Conservation (phyloP, 345 rosid species). For the Boechera divaricarpa region DNA sequence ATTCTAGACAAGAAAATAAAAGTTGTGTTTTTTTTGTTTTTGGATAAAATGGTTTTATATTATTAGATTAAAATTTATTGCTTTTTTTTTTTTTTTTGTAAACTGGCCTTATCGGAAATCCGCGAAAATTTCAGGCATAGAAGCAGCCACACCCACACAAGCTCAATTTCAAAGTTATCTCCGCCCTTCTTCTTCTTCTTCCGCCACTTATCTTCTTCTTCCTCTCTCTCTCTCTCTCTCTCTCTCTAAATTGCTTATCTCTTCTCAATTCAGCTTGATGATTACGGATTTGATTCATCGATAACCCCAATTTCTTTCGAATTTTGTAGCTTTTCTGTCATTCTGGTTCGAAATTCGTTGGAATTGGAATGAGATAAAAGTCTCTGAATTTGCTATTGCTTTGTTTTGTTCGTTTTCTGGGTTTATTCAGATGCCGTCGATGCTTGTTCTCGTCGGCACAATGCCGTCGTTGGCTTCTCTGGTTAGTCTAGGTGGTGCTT, state of each 20-base stretch:
- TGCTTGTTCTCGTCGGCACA: conserved; percentile 76
- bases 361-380: conserved; percentile 31
- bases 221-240: conserved; percentile 18
- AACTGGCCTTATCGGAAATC: conserved; percentile 56
- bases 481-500: conserved; percentile 57
- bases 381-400: conserved; percentile 28
- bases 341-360: conserved; percentile 13
- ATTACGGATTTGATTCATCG: conserved; percentile 16
- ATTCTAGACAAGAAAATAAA: conserved; percentile 2
- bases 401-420: conserved; percentile 19
- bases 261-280: conserved; percentile 15
- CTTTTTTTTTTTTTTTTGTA: background rate
- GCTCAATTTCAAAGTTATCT: conserved; percentile 45
- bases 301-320: conserved; percentile 23
- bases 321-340: background rate
- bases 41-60: background rate
- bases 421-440: conserved; percentile 52
- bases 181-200: conserved; percentile 32
- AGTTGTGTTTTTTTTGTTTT: background rate
- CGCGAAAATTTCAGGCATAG: conserved; percentile 60
- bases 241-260: conserved; percentile 21
- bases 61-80: background rate
- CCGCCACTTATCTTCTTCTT: conserved; percentile 37
- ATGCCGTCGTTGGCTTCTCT: conserved; percentile 82
- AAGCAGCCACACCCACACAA: conserved; percentile 64